Evolutionary conservation across 306 rosid genomes (phyloP).

Genomic region (Vigna unguiculata): DNA sequence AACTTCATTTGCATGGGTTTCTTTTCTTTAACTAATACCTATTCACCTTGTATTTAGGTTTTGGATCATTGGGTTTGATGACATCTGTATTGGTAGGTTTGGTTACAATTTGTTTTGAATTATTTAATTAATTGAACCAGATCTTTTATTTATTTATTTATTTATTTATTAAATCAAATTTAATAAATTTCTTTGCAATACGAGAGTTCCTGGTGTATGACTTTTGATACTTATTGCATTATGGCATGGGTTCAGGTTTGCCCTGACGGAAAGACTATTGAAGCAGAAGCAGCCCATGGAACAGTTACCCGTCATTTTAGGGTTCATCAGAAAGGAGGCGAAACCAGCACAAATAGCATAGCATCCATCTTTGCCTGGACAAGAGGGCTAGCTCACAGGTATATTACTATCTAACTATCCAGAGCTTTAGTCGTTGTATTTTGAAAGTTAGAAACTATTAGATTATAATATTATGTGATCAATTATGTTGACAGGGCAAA

Average conservation of each 20-base stretch:
- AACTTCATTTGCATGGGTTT: slow-evolving; percentile 5
- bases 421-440: slow-evolving; percentile 11
- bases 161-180: slow-evolving; percentile 10
- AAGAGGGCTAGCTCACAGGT: slow-evolving; percentile 98
- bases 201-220: slow-evolving; percentile 12
- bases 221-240: slow-evolving; percentile 25
- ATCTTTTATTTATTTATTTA: slow-evolving; percentile 7
- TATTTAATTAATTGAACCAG: neutral
- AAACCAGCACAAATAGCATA: slow-evolving; percentile 99
- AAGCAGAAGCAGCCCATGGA: slow-evolving; percentile 99
- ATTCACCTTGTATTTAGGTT: slow-evolving; percentile 62
- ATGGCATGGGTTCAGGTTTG: slow-evolving; percentile 75
- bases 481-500: slow-evolving; percentile 70
- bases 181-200: slow-evolving; percentile 10
- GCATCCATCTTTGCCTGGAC: slow-evolving; percentile 99
- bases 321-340: slow-evolving; percentile 99
- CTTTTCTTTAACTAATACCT: slow-evolving; percentile 41
- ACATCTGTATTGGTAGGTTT: slow-evolving; percentile 92
- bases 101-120: slow-evolving; percentile 16
- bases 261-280: slow-evolving; percentile 99
- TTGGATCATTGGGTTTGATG: slow-evolving; percentile 99
- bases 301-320: slow-evolving; percentile 94
- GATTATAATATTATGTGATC: neutral
- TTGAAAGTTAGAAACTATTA: neutral
- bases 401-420: slow-evolving; percentile 20